Conservation (phyloP, 768 basidiomycete species). For the Coprinellus micaceus region DNA sequence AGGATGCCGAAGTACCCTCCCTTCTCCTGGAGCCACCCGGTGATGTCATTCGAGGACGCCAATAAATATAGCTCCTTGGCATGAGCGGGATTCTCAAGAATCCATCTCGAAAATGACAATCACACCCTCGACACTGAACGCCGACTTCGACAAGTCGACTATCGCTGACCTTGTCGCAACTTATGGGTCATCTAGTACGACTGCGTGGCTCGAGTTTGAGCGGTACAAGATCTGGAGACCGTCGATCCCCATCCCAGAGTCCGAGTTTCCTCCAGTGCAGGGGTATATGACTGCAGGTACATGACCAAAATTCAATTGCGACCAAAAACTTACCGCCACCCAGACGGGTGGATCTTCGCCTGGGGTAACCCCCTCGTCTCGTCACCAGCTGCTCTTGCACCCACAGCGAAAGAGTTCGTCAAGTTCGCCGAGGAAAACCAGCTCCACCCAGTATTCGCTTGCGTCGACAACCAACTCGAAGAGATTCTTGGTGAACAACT, state of each 20-base stretch:
- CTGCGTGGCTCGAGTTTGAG: conserved; percentile 66
- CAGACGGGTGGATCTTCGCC: conserved; percentile 47
- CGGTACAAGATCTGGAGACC: conserved; percentile 48
- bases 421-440: conserved; percentile 38
- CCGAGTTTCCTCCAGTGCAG: conserved; percentile 47
- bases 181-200: conserved; percentile 66
- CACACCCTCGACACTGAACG: neutral
- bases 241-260: conserved; percentile 29
- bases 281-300: conserved; percentile 49
- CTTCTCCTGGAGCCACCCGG: too few species aligned
- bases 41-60: too few species aligned
- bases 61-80: too few species aligned
- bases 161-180: conserved; percentile 55
- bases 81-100: too few species aligned
- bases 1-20: too few species aligned
- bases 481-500: conserved; percentile 43
- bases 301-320: too few species aligned
- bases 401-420: conserved; percentile 42
- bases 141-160: conserved; percentile 22
- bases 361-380: conserved; percentile 65
- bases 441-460: conserved; percentile 57
- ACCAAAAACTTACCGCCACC: conserved; percentile 20
- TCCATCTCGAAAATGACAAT: too few species aligned
- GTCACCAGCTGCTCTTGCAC: conserved; percentile 29
- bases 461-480: conserved; percentile 52